These are phyloP conservation scores for Microglena sp. DNA, from an alignment of 139 green algal genomes.

Conservation along the genomic window DNA sequence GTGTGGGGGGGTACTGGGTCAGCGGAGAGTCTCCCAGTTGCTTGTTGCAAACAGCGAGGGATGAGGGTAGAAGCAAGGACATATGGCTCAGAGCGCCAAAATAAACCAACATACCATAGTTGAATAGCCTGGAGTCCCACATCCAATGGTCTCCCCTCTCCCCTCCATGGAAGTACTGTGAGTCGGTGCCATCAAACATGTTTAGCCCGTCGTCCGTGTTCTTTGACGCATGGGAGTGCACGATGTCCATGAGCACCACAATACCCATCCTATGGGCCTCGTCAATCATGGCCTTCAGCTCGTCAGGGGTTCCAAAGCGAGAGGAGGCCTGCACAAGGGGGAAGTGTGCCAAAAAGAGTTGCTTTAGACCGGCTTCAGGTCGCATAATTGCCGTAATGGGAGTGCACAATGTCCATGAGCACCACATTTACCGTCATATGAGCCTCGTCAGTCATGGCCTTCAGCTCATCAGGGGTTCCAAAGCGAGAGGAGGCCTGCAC, in stretches of 20 bases:
- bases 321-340: too few species aligned
- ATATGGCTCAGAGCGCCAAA: too few species aligned
- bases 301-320: constrained; percentile 88
- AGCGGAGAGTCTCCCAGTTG: too few species aligned
- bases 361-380: too few species aligned
- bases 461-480: constrained; percentile 96
- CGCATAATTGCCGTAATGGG: background rate
- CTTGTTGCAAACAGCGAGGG: too few species aligned
- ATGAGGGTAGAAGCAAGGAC: too few species aligned
- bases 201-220: constrained; percentile 97
- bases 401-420: constrained; percentile 27
- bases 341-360: too few species aligned
- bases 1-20: too few species aligned
- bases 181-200: constrained; percentile 96
- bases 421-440: constrained; percentile 13
- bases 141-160: constrained; percentile 90
- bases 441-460: constrained; percentile 57
- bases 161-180: constrained; percentile 76
- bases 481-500: constrained; percentile 46
- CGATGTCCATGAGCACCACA: constrained; percentile 73
- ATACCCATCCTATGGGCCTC: constrained; percentile 54
- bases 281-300: constrained; percentile 84
- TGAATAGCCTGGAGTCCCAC: constrained; percentile 98
- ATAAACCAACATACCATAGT: constrained; percentile 85
- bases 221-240: constrained; percentile 76